Evolutionary conservation across 352 stramenopile genomes (phyloP), one percentile per base, ranked within the genome.

Genomic region (Phytophthora capsici): DNA sequence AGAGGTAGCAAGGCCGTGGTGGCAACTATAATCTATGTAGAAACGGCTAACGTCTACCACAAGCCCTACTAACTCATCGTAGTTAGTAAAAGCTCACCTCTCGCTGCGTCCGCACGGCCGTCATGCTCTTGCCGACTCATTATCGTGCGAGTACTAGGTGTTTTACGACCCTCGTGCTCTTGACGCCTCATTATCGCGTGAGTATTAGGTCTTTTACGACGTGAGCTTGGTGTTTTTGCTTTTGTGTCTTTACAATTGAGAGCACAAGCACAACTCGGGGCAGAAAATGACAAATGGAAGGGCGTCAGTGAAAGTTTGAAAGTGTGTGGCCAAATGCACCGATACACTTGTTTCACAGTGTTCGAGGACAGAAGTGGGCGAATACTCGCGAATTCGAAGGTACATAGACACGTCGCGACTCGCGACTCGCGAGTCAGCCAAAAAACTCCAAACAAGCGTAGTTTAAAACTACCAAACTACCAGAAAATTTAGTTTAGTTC

Each of bases 21-120:
- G 40, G 40, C 40, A 19, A 43, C 37, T 43, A 36, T 12, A 36
- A 22, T 32, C 22, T 46, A 57, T 14, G 28, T 3, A 9, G 28
- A 34, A 34, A 34, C 28, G 28, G 8, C 28, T 34, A 34, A 34
- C 28, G 28, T 34, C 28, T 16, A 34, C 28, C 28, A 34, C 9
- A 34, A 34, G 7, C 17, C 34, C 17, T 60, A 56, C 36, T 34
- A 34, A 14, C 28, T 41, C 36, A 20, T 16, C 20, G 13, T 13
- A n/a, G 56, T 19, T 53, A 25, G 23, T 40, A 38, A 32, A 28
- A 49, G 38, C 60, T 63, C 54, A 70, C 66, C 66, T 70, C n/a
- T 34, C 50, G 47, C 50, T 47, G 43, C 40, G 19, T 28, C 32
- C 38, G 13, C 19, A 19, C 6, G 10, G 1, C 41, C 34, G 20